These are phyloP conservation scores for Chlorokybus atmophyticus DNA, from an alignment of 139 green algal species.

Conservation along the genomic window DNA sequence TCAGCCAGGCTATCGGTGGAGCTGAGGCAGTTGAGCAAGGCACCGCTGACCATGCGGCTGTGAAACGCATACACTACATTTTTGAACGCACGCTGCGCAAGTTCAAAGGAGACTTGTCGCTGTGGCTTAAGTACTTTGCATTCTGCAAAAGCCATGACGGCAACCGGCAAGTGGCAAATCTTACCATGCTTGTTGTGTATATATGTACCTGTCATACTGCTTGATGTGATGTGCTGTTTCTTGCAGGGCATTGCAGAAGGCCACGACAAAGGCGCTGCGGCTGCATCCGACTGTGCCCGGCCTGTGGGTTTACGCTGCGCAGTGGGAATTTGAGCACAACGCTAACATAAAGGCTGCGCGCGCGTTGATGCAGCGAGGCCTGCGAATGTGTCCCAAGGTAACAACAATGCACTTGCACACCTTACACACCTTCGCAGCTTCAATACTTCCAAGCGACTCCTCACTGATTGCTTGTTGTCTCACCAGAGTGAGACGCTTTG, in stretches of 20 bases:
- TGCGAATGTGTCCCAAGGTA: slow-evolving; percentile 45
- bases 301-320: slow-evolving; percentile 77
- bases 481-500: slow-evolving; percentile 48
- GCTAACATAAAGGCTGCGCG: slow-evolving; percentile 59
- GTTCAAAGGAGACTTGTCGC: slow-evolving; percentile 66
- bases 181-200: neutral
- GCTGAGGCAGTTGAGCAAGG: too few species aligned
- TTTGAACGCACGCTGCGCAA: slow-evolving; percentile 70
- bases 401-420: too few species aligned
- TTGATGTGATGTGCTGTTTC: too few species aligned
- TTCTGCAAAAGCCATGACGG: slow-evolving; percentile 23
- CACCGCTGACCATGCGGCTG: slow-evolving; percentile 53
- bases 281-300: slow-evolving; percentile 60
- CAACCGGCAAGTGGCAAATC: slow-evolving; percentile 16
- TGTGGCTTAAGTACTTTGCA: slow-evolving; percentile 76
- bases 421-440: too few species aligned
- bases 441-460: too few species aligned
- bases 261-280: slow-evolving; percentile 62
- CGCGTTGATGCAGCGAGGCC: slow-evolving; percentile 79
- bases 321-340: slow-evolving; percentile 75
- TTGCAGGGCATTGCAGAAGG: slow-evolving; percentile 31
- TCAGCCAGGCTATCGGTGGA: too few species aligned
- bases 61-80: slow-evolving; percentile 73
- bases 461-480: too few species aligned
- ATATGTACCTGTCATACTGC: slow-evolving; percentile 2